These are phyloP conservation scores for Trichoderma lentiforme DNA, from an alignment of 2,329 filamentous ascomycete genomes.

Conservation along the genomic window DNA sequence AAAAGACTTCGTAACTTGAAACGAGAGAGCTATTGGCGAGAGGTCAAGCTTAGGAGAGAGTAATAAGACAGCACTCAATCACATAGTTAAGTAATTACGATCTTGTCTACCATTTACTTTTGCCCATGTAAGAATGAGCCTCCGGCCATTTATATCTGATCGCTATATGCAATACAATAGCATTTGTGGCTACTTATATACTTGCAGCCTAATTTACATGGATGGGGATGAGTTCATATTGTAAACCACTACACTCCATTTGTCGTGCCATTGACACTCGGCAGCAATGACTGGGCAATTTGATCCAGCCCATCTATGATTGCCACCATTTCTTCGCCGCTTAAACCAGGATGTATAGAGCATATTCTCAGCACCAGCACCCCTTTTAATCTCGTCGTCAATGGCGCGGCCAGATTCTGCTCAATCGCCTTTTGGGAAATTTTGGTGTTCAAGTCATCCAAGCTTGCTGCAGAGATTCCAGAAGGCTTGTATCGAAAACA, in stretches of 20 bases:
- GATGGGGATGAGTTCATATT: background rate
- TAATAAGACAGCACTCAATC: background rate
- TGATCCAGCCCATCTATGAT: background rate
- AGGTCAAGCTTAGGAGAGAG: constrained; percentile 15
- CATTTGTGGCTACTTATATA: background rate
- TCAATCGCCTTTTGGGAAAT: constrained; percentile 14
- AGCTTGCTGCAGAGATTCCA: background rate
- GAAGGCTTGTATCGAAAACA: constrained; percentile 23
- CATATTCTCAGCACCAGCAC: constrained; percentile 20
- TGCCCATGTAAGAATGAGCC: too few species aligned
- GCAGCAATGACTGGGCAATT: background rate
- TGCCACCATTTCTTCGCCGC: background rate
- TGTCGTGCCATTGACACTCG: background rate
- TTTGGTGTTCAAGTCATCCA: constrained; percentile 16
- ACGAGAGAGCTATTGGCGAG: constrained; percentile 22
- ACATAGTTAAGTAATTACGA: background rate
- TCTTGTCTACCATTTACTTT: background rate
- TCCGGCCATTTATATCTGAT: background rate
- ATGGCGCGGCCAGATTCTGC: constrained; percentile 17
- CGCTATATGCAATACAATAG: background rate
- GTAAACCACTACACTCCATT: background rate
- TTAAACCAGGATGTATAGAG: background rate
- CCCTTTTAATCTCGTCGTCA: constrained; percentile 20
- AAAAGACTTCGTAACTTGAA: constrained; percentile 27
- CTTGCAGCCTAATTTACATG: background rate